A percentile compares a stretch with the other conserved stretches of the same genome.
phyloP scores from a whole-genome alignment of 1,284 basidiomycete species.

The Apiotrichum veenhuisii region DNA sequence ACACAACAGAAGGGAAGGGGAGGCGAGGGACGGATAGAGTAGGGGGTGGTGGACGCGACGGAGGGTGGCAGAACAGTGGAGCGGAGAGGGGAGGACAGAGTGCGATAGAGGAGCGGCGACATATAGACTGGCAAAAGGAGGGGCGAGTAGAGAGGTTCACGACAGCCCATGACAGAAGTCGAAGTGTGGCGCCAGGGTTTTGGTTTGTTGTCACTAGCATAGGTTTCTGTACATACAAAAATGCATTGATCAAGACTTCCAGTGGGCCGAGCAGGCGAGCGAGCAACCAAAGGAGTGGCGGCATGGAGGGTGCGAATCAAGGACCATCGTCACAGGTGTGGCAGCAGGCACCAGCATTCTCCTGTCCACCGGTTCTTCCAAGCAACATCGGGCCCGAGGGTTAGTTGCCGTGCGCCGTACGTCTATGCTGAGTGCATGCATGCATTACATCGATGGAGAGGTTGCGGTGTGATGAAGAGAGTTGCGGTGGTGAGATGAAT shows the following conservation, averaged over 20 bases:
- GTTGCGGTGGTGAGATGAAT: neutral
- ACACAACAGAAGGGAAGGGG: neutral
- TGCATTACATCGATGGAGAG: slow-evolving; percentile 9
- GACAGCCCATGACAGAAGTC: neutral
- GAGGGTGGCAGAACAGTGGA: no score
- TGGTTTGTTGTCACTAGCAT: neutral
- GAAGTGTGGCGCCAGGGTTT: neutral
- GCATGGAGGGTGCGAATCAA: neutral
- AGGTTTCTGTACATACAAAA: neutral
- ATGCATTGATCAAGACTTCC: neutral
- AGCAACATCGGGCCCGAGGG: no score
- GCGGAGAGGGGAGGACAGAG: no score
- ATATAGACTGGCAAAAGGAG: neutral
- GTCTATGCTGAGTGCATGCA: slow-evolving; percentile 9
- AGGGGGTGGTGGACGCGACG: neutral
- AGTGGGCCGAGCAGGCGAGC: no score
- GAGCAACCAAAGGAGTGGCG: neutral
- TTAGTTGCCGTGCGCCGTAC: no score
- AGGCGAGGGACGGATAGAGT: neutral
- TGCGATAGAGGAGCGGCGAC: no score
- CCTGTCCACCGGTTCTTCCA: no score
- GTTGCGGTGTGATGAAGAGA: neutral
- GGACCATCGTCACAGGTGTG: no score
- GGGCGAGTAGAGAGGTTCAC: neutral
- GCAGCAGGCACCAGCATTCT: no score